phyloP scores from a whole-genome alignment of 2,329 filamentous ascomycete genomes.

The Daldinia sp. region DNA sequence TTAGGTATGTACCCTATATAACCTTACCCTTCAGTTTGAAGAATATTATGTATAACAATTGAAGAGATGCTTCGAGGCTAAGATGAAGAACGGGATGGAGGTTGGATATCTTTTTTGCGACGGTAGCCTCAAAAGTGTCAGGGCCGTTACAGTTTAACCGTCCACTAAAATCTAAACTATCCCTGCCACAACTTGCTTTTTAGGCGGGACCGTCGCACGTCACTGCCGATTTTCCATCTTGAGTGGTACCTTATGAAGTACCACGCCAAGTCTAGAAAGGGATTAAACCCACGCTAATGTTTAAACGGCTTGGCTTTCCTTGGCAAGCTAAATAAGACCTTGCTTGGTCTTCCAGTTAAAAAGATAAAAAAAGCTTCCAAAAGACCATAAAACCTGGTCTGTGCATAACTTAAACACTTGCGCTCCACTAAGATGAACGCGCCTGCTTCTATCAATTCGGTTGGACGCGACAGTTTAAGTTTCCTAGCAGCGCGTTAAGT shows the following conservation, averaged over 20 bases:
- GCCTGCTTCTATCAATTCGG: conserved; percentile 10
- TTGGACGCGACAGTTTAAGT: conserved; percentile 25
- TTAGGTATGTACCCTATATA: conserved; percentile 6
- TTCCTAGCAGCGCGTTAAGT: conserved; percentile 30
- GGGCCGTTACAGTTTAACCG: conserved; percentile 6
- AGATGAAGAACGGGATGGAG: conserved; percentile 3
- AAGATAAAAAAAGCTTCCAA: conserved; percentile 12
- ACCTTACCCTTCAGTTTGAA: conserved; percentile 11
- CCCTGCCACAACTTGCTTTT: conserved; percentile 26
- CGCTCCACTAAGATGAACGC: conserved; percentile 8
- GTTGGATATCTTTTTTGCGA: conserved; percentile 35
- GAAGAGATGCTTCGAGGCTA: conserved; percentile 7
- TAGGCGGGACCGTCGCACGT: conserved; percentile 36
- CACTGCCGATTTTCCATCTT: conserved; percentile 37
- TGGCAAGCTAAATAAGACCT: neutral
- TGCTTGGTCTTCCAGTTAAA: conserved; percentile 4
- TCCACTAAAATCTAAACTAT: conserved; percentile 26
- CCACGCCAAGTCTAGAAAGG: conserved; percentile 7
- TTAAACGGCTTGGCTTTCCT: neutral
- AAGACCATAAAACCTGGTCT: conserved; percentile 5
- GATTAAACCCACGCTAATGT: neutral
- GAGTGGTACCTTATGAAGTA: conserved; percentile 13
- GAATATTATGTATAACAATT: conserved; percentile 1
- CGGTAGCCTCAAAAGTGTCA: conserved; percentile 35
- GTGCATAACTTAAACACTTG: conserved; percentile 18